Base-by-base conservation (phyloP, 768 basidiomycete genomes). In the Cystobasidium onofrii region DNA sequence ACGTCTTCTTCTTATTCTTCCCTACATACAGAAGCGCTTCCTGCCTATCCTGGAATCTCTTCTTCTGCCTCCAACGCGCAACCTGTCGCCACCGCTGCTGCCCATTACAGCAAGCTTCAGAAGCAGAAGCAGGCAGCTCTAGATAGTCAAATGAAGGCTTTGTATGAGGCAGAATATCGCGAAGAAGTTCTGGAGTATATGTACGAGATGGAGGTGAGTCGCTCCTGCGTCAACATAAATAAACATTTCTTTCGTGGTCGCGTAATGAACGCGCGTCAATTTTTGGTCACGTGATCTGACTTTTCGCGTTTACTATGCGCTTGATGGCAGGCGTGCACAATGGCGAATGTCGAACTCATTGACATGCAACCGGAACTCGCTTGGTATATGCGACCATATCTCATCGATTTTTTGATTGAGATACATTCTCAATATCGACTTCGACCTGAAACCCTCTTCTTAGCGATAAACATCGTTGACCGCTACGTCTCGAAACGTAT, bases 331-430 rank as follows among this genome's bases (percentile, higher is more conserved):
- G 86, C 85, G 73, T 87, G 81, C 78, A 98, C 95, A 43, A 89
- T 91, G 86, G 90, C 90, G 33, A 92, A 89, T n/a, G 87, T 89
- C 43, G 86, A 92, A 76, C 92, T 92, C 64, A 99, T 99, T 91
- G 96, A 99, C 81, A 92, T 94, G 83, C 96, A 99, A 80, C 95
- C 96, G 39, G 96, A 99, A 82, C 92, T 99, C 80, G 86, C 89
- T 78, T 98, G 96, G 96, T 91, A 94, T 82, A 99, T 99, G 96
- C 91, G 96, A 43, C 92, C 92, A 39, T 95, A 91, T 84, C 88
- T 99, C 55, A 92, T 98, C 80, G 96, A 99, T 82, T 99, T 99
- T 83, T 87, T 99, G 80, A 91, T 99, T 80, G 96, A 99, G 82
- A 90, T 98, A 75, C 96, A 99, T 82, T 92, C 95, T 80, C 92